phyloP scores from a whole-genome alignment of 768 basidiomycete species.

The Suillus subaureus region DNA sequence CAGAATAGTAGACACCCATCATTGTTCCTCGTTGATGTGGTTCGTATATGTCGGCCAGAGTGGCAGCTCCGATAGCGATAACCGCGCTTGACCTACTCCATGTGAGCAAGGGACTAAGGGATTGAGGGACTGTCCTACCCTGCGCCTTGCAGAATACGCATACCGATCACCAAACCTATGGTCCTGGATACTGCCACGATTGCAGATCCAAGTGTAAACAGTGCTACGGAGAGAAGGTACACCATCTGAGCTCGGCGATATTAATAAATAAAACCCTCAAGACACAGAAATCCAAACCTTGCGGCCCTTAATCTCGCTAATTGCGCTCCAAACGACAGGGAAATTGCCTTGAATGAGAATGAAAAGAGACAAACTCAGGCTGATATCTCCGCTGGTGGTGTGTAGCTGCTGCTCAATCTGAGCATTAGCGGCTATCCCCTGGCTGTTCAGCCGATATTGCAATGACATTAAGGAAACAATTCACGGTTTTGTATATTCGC shows the following conservation, averaged over 20 bases:
- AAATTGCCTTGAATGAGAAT: constrained; percentile 68
- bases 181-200: constrained; percentile 59
- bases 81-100: constrained; percentile 60
- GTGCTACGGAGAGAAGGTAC: constrained; percentile 53
- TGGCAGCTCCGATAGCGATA: constrained; percentile 73
- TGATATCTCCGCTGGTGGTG: constrained; percentile 63
- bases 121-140: constrained; percentile 42
- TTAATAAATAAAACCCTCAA: not conserved
- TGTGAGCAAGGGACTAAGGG: not conserved
- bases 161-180: constrained; percentile 62
- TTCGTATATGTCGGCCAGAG: constrained; percentile 80
- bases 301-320: constrained; percentile 78
- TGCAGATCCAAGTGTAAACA: constrained; percentile 59
- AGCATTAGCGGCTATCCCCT: constrained; percentile 59
- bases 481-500: constrained; percentile 31
- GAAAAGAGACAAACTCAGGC: constrained; percentile 70
- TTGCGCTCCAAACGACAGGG: constrained; percentile 68
- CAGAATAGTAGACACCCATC: constrained; percentile 83
- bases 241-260: constrained; percentile 42
- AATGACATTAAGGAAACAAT: not conserved
- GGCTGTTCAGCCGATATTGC: not conserved
- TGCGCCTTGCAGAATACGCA: constrained; percentile 64
- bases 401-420: constrained; percentile 63
- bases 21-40: constrained; percentile 76
- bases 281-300: constrained; percentile 43